A percentile compares a stretch with the other conserved stretches of the same genome.
Evolutionary conservation across 1,139 yeast genomes (phyloP).

Genomic region (Meyerozyma smithsonii): DNA sequence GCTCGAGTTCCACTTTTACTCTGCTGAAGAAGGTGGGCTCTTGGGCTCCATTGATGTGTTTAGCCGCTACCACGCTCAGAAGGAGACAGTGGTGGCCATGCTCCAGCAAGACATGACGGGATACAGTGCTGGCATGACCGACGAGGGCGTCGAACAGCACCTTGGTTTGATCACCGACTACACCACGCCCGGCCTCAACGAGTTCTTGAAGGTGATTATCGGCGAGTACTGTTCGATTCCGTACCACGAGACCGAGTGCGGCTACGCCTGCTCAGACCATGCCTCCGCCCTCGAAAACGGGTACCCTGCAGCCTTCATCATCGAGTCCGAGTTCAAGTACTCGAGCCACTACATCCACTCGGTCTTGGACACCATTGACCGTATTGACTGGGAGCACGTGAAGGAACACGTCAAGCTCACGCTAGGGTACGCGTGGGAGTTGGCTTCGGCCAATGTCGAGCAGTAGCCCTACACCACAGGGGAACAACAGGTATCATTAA

Average conservation of each 20-base stretch:
- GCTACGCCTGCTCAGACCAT: slow-evolving; percentile 93
- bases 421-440: slow-evolving; percentile 65
- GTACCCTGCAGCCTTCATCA: slow-evolving; percentile 75
- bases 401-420: slow-evolving; percentile 74
- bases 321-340: slow-evolving; percentile 66
- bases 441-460: slow-evolving; percentile 23
- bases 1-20: slow-evolving; percentile 87
- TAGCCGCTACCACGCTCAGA: slow-evolving; percentile 42
- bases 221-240: slow-evolving; percentile 61
- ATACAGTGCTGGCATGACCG: slow-evolving; percentile 52
- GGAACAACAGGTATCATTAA: too few relatives aligned
- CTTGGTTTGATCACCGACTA: slow-evolving; percentile 79
- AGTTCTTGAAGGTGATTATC: slow-evolving; percentile 59
- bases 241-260: slow-evolving; percentile 72
- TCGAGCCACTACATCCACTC: slow-evolving; percentile 72
- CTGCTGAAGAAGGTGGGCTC: slow-evolving; percentile 93
- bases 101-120: slow-evolving; percentile 98
- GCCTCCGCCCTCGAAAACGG: slow-evolving; percentile 82
- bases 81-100: slow-evolving; percentile 67
- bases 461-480: too few relatives aligned
- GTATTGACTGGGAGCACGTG: slow-evolving; percentile 66
- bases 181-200: slow-evolving; percentile 55
- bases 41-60: slow-evolving; percentile 83
- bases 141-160: slow-evolving; percentile 59
- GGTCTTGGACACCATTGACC: slow-evolving; percentile 73